Percentiles rank a stretch among this genome's conserved stretches.
Evolutionary conservation across 2,329 filamentous ascomycete genomes (phyloP).

Genomic region (Diaporthe citrichinensis): DNA sequence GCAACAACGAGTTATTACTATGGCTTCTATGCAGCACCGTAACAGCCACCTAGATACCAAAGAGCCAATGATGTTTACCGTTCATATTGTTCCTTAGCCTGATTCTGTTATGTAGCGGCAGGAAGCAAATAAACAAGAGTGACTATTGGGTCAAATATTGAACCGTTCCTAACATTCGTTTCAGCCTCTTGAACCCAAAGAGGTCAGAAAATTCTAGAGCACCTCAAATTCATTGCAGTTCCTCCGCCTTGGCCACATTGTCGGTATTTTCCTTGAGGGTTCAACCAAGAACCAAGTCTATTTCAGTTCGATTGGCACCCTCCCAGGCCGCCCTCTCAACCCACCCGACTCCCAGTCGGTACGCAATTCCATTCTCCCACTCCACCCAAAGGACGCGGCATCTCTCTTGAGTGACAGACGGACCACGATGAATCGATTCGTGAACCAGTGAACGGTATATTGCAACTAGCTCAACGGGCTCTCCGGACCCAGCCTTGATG

Average conservation of each 20-base stretch:
- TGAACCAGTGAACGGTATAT: not conserved
- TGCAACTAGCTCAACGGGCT: not conserved
- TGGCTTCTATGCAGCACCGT: no score
- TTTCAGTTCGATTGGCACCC: not conserved
- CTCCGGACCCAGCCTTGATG: not conserved
- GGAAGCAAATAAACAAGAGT: no score
- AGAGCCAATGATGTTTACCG: not conserved
- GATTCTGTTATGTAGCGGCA: no score
- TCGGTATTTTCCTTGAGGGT: not conserved
- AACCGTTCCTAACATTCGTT: no score
- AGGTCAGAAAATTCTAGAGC: no score
- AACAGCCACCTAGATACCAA: not conserved
- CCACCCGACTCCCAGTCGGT: conserved; percentile 20
- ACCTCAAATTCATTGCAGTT: no score
- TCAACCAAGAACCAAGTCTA: conserved; percentile 7
- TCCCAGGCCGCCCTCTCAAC: not conserved
- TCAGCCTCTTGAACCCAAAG: no score
- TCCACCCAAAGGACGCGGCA: conserved; percentile 7
- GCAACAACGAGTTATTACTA: no score
- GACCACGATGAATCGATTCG: not conserved
- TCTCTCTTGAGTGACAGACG: not conserved
- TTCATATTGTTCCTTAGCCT: not conserved
- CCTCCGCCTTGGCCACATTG: not conserved
- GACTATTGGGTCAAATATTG: no score
- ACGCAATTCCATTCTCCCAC: not conserved